These are phyloP conservation scores for Phytophthora melonis DNA, from an alignment of 352 stramenopile genomes.

Conservation along the genomic window DNA sequence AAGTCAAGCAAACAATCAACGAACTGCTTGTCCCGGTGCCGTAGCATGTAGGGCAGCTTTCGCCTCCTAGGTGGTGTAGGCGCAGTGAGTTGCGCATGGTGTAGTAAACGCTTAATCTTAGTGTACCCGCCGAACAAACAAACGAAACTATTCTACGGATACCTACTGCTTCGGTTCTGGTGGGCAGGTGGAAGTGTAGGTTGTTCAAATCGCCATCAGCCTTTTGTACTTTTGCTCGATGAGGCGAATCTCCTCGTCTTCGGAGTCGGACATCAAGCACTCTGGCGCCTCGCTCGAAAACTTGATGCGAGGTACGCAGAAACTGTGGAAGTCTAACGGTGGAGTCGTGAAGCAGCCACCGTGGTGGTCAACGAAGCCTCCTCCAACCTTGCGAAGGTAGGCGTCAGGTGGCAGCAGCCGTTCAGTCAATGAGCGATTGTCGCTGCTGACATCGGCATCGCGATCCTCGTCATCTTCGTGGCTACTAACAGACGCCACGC, in stretches of 20 bases:
- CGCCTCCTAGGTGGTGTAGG: not conserved
- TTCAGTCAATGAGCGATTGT: conserved; percentile 27
- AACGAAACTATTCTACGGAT: conserved; percentile 6
- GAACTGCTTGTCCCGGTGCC: conserved; percentile 41
- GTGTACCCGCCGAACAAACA: conserved; percentile 30
- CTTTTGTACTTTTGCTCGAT: conserved; percentile 84
- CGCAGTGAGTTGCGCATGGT: not conserved
- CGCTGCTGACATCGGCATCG: conserved; percentile 17
- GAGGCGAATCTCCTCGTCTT: conserved; percentile 78
- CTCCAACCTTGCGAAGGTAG: conserved; percentile 56
- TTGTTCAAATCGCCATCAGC: conserved; percentile 47
- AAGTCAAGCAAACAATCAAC: conserved; percentile 29
- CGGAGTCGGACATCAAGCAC: conserved; percentile 62
- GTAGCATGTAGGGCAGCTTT: conserved; percentile 9
- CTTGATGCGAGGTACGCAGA: conserved; percentile 84
- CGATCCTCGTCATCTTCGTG: conserved; percentile 27
- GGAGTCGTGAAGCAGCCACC: conserved; percentile 59
- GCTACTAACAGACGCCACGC: not conserved
- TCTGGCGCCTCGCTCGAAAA: conserved; percentile 48
- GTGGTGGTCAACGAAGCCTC: conserved; percentile 57
- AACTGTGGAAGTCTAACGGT: conserved; percentile 66
- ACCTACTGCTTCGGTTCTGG: not conserved
- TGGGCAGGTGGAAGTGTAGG: conserved; percentile 6
- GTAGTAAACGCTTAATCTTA: conserved; percentile 29
- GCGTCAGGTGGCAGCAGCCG: conserved; percentile 53